phyloP scores from a whole-genome alignment of 371 early-diverging fungal genomes.

The Mucor mucedo region DNA sequence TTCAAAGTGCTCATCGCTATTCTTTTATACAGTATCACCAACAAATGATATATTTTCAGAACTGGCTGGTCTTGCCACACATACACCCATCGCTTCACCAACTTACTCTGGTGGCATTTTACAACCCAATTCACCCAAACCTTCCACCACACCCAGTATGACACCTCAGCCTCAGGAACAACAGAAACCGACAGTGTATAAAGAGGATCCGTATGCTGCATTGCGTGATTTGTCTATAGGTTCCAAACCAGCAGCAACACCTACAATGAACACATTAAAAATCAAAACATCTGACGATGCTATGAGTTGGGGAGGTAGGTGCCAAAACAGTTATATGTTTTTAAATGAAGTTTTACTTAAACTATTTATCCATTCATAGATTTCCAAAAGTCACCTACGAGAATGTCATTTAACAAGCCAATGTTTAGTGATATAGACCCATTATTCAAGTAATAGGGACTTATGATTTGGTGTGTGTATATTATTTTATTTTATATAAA shows the following conservation, averaged over 20 bases:
- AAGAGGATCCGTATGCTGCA: conserved; percentile 29
- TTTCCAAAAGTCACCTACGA: conserved; percentile 14
- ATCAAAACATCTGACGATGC: conserved; percentile 1
- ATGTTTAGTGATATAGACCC: conserved; percentile 30
- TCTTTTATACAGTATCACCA: background rate
- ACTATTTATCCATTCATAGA: background rate
- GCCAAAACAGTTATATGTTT: background rate
- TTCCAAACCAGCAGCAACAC: conserved; percentile 4
- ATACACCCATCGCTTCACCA: background rate
- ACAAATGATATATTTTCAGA: conserved; percentile 23
- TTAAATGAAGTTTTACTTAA: background rate
- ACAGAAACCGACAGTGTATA: too few species aligned
- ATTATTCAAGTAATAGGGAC: conserved; percentile 18
- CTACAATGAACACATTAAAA: background rate
- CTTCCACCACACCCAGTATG: background rate
- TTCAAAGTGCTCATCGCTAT: background rate
- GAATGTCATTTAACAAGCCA: conserved; percentile 5
- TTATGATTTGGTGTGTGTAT: background rate
- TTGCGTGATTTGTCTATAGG: conserved; percentile 26
- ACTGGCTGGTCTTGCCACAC: conserved; percentile 18
- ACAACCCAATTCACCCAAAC: conserved; percentile 22
- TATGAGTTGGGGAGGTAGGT: conserved; percentile 3
- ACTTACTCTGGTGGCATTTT: conserved; percentile 28
- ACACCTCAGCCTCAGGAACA: too few species aligned
- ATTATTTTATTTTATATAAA: background rate